Base-by-base conservation (phyloP, 371 early-diverging fungal species). In the Mucor mucedo region DNA sequence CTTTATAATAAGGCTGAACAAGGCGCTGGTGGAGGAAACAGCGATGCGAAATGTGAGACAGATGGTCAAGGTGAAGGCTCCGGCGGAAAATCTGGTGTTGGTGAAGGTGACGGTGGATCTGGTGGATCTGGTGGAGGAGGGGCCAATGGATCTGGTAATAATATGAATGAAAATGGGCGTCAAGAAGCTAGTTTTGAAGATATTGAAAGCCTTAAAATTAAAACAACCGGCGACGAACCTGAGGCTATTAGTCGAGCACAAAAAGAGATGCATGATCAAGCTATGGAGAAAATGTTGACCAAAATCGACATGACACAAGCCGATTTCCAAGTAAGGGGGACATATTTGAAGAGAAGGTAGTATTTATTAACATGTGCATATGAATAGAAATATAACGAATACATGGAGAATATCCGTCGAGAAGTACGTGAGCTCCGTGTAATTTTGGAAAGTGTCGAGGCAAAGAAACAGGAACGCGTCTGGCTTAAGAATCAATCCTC, bases 401-500 rank as follows among this genome's bases (percentile, higher is more conserved):
- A 83, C 62, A 82, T 87, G 76, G 83, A 83, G 45, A 87, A 87
- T 50, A 79, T 89, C 6, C 80, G 87, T 35, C 86, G 87, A 16
- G 91, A 93, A 68, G 84, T 92, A 21, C 86, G 89, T 7, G 91
- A 90, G 57, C 80, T 94, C 2, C 83, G 91, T n/a, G 92, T 87
- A 4, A 86, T 93, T 41, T 66, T 94, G 7, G 91, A 91, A 66
- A 82, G 89, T 14, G 85, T 88, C 28, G 92, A 93, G 65, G 89
- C 92, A 50, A 93, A 91, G 73, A 84, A 89, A 61, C 90, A 91
- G 68, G 93, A 94, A 66, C 84, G 92, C 9, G 89, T 92, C 7
- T 94, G 94, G 93, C 79, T 91, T 38, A 88, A 86, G 63, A 90
- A 91, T 65, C 91, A 93, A 70, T 84, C 87, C 16, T 86, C 88